A percentile compares a stretch with the other conserved stretches of the same genome.
phyloP scores from a whole-genome alignment of 805 yeast genomes.

The Blastobotrys americana region DNA sequence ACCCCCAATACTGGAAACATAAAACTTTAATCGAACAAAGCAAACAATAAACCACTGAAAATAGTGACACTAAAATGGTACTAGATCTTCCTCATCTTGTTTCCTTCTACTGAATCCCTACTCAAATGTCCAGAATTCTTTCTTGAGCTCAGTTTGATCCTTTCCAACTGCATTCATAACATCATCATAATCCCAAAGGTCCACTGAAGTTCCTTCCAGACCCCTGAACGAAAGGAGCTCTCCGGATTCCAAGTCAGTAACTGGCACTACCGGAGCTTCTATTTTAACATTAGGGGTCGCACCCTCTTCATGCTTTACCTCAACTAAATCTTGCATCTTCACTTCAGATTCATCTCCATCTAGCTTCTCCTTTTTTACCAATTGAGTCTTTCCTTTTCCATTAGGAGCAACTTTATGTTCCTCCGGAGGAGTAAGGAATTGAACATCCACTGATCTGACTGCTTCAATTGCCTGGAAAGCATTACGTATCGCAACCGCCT shows the following conservation, averaged over 20 bases:
- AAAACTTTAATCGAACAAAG: too few relatives aligned
- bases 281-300: conserved; percentile 1
- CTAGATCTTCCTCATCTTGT: too few relatives aligned
- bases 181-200: conserved; percentile 23
- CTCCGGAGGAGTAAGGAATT: conserved; percentile 26
- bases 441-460: conserved; percentile 24
- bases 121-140: conserved; percentile 24
- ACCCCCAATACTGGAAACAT: too few relatives aligned
- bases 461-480: conserved; percentile 29
- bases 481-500: conserved; percentile 28
- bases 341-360: neutral
- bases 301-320: conserved; percentile 1
- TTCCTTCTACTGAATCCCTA: too few relatives aligned
- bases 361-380: neutral
- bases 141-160: conserved; percentile 17
- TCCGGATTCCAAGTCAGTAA: conserved; percentile 8
- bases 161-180: conserved; percentile 19
- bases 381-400: conserved; percentile 1
- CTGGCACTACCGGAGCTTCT: conserved; percentile 10
- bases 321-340: too few relatives aligned
- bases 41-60: too few relatives aligned
- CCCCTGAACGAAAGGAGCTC: conserved; percentile 11
- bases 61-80: too few relatives aligned
- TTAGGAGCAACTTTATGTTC: conserved; percentile 13
- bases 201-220: conserved; percentile 11